Evolutionary conservation across 1,284 basidiomycete species (phyloP).

Genomic region (Moesziomyces parantarcticus): DNA sequence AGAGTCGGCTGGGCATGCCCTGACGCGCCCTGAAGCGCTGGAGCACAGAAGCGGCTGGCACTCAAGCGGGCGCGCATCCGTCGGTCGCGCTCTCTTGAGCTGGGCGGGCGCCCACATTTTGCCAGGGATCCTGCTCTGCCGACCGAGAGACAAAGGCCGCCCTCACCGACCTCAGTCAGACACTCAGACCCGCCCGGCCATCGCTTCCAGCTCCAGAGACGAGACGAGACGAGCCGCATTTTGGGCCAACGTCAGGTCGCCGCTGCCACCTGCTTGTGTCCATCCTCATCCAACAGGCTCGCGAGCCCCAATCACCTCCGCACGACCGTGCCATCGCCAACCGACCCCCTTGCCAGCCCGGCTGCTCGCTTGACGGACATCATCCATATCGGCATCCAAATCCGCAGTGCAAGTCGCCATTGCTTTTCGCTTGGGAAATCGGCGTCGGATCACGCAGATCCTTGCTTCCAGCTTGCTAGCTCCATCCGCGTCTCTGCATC

Average conservation of each 20-base stretch:
- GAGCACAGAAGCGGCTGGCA: background rate
- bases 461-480: background rate
- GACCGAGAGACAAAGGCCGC: background rate
- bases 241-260: background rate
- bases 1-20: background rate
- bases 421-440: background rate
- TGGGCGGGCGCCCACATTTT: background rate
- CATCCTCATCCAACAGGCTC: background rate
- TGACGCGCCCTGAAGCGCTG: background rate
- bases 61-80: background rate
- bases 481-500: background rate
- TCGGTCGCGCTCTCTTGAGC: background rate
- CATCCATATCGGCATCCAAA: background rate
- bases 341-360: background rate
- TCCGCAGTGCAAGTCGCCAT: background rate
- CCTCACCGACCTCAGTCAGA: no score
- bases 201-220: no score
- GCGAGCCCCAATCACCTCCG: background rate
- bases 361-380: background rate
- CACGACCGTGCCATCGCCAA: background rate
- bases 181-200: no score
- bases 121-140: background rate
- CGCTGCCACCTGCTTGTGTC: background rate
- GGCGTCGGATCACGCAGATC: background rate
- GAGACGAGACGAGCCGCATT: background rate